Evolutionary conservation across 2,329 filamentous ascomycete species (phyloP).

Genomic region (Boeremia lycopersici): DNA sequence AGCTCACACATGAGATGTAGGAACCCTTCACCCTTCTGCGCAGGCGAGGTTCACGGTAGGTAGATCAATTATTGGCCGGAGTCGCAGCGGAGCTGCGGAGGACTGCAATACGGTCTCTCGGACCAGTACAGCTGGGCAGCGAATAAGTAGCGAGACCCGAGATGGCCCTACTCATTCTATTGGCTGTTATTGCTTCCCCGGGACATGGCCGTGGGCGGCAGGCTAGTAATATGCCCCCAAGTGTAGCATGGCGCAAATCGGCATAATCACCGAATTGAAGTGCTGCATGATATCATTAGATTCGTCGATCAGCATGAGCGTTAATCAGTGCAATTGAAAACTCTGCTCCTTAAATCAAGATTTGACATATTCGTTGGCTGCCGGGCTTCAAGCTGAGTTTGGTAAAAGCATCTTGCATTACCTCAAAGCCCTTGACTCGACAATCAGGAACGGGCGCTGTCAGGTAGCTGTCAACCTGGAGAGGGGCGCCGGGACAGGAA

Average conservation of each 20-base stretch:
- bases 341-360: background rate
- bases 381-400: background rate
- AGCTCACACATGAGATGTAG: background rate
- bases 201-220: background rate
- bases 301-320: slow-evolving; percentile 15
- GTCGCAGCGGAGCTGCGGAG: background rate
- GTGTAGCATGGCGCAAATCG: background rate
- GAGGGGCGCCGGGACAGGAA: background rate
- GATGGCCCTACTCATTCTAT: background rate
- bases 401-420: background rate
- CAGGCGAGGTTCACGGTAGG: background rate
- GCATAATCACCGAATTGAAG: background rate
- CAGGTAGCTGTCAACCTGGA: slow-evolving; percentile 1
- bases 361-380: background rate
- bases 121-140: background rate
- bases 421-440: background rate
- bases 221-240: background rate
- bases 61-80: background rate
- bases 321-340: slow-evolving; percentile 3
- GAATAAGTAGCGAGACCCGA: slow-evolving; percentile 2
- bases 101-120: background rate
- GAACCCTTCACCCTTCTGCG: background rate
- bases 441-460: slow-evolving; percentile 2
- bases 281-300: slow-evolving; percentile 1
- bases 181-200: background rate